phyloP scores from a whole-genome alignment of 140 eudicot species.

The Ambrosia hybrid region DNA sequence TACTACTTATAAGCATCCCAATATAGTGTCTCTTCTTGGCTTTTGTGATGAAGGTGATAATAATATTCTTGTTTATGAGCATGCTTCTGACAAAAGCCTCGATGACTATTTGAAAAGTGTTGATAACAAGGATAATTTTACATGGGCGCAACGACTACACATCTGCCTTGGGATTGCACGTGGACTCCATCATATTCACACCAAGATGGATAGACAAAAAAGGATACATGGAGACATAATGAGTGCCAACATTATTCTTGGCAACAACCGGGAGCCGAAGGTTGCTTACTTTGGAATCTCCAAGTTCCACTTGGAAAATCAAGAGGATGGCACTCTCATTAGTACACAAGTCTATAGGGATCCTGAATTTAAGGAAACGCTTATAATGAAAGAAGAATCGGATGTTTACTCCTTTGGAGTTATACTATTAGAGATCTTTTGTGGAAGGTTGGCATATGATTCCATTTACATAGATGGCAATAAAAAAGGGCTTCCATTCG shows the following conservation, averaged over 20 bases:
- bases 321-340: neutral
- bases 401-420: neutral
- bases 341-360: neutral
- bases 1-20: neutral
- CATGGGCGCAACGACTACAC: neutral
- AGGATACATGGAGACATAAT: neutral
- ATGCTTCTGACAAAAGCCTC: too few species aligned
- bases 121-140: neutral
- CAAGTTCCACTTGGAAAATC: neutral
- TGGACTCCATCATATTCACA: neutral
- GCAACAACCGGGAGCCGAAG: neutral
- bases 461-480: neutral
- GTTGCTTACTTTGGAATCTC: slow-evolving; percentile 1
- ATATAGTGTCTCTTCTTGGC: too few species aligned
- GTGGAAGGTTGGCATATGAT: neutral
- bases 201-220: too few species aligned
- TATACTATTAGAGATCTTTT: neutral
- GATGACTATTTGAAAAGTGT: neutral
- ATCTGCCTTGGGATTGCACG: neutral
- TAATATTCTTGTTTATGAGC: too few species aligned
- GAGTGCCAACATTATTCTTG: neutral
- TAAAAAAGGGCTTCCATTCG: neutral
- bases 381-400: neutral
- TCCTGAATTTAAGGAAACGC: neutral
- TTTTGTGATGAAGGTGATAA: too few species aligned